Percentiles rank a stretch among this genome's conserved stretches.
phyloP scores from a whole-genome alignment of 371 early-diverging fungal genomes.

The Actinomortierella wolfii region DNA sequence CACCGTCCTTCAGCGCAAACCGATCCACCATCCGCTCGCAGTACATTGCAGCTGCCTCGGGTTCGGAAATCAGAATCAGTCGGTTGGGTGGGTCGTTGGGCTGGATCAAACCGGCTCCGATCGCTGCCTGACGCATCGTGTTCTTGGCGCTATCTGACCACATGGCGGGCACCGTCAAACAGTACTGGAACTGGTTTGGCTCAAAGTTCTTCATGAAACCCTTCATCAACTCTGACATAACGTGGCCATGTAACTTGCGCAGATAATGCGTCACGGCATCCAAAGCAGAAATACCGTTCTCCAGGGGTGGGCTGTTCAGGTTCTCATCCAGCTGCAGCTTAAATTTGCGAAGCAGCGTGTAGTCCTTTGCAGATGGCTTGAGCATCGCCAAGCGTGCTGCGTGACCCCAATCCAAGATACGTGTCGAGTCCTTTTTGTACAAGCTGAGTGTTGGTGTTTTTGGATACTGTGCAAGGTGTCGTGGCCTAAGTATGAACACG shows the following conservation, averaged over 20 bases:
- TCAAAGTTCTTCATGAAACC: slow-evolving; percentile 51
- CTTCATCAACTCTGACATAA: slow-evolving; percentile 49
- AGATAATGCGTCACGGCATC: slow-evolving; percentile 55
- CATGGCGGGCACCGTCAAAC: slow-evolving; percentile 60
- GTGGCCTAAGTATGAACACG: too few relatives aligned
- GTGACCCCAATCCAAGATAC: slow-evolving; percentile 60
- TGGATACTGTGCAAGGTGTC: slow-evolving; percentile 46
- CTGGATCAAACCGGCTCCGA: slow-evolving; percentile 52
- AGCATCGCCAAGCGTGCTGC: slow-evolving; percentile 54
- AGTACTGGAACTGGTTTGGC: slow-evolving; percentile 50
- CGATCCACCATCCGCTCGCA: slow-evolving; percentile 56
- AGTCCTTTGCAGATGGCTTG: slow-evolving; percentile 50
- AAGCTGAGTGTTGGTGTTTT: slow-evolving; percentile 54
- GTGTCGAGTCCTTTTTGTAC: slow-evolving; percentile 48
- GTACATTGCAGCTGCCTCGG: slow-evolving; percentile 61
- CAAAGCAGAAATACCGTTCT: slow-evolving; percentile 49
- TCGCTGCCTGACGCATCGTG: slow-evolving; percentile 57
- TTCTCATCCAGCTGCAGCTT: slow-evolving; percentile 61
- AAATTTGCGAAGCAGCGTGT: slow-evolving; percentile 53
- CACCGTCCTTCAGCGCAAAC: slow-evolving; percentile 51
- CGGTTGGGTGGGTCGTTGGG: slow-evolving; percentile 51
- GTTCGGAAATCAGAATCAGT: slow-evolving; percentile 54
- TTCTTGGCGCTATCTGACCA: slow-evolving; percentile 57
- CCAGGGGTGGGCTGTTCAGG: slow-evolving; percentile 48
- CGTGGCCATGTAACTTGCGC: slow-evolving; percentile 50